Conservation (phyloP, 2,329 filamentous ascomycete genomes). For the Polychaeton citri region DNA sequence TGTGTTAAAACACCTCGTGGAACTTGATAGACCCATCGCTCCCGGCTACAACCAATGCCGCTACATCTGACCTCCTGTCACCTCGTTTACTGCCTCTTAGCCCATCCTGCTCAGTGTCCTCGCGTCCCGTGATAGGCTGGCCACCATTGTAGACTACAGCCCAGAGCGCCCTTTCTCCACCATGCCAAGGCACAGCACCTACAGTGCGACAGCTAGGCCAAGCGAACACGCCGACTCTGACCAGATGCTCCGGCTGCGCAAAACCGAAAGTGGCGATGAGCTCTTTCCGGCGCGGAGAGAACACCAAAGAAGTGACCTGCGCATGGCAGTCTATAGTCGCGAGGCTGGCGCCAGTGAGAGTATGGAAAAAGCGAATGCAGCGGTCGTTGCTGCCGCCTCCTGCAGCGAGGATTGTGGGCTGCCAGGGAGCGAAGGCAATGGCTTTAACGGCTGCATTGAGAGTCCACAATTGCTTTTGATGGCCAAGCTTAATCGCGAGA, state of each 20-base stretch:
- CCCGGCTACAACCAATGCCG: constrained; percentile 71
- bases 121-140: constrained; percentile 25
- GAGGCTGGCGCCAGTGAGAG: constrained; percentile 65
- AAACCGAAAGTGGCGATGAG: constrained; percentile 93
- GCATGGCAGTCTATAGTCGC: constrained; percentile 86
- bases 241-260: constrained; percentile 76
- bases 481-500: constrained; percentile 19
- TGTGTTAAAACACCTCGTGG: constrained; percentile 66
- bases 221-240: constrained; percentile 80
- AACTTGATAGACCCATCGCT: constrained; percentile 91
- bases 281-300: constrained; percentile 65
- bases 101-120: neutral
- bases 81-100: constrained; percentile 6
- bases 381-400: constrained; percentile 90
- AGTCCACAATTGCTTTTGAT: constrained; percentile 55
- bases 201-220: constrained; percentile 88
- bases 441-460: constrained; percentile 90
- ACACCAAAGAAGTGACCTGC: constrained; percentile 86
- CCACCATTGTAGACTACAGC: constrained; percentile 73
- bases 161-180: constrained; percentile 66
- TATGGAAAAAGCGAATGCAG: constrained; percentile 92
- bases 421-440: constrained; percentile 94
- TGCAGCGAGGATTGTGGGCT: constrained; percentile 71
- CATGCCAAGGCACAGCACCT: constrained; percentile 71
- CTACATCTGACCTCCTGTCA: constrained; percentile 38